Conservation (phyloP, 768 basidiomycete species). For the Lactifluus echinatus region DNA sequence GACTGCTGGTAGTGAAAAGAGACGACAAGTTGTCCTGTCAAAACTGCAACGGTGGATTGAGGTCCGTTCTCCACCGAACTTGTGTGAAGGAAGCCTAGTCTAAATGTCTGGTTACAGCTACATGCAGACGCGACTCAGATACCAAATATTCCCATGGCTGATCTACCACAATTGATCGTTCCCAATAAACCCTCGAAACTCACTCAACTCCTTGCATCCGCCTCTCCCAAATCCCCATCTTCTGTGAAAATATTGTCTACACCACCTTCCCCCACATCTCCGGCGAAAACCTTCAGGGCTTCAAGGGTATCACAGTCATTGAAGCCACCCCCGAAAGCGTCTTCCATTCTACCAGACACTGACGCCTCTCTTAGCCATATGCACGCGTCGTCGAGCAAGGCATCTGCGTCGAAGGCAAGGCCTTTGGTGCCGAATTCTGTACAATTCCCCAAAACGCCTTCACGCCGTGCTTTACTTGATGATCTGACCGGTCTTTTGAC, state of each 20-base stretch:
- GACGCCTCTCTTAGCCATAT: slow-evolving; percentile 43
- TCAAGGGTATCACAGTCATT: slow-evolving; percentile 29
- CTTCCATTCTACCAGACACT: slow-evolving; percentile 28
- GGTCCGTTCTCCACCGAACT: slow-evolving; percentile 32
- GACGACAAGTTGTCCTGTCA: slow-evolving; percentile 45
- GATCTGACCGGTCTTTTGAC: slow-evolving; percentile 32
- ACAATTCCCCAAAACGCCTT: slow-evolving; percentile 57
- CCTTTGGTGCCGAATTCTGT: slow-evolving; percentile 42
- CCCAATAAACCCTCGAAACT: slow-evolving; percentile 53
- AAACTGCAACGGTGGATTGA: slow-evolving; percentile 61
- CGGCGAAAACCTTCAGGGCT: slow-evolving; percentile 27
- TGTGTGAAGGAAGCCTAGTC: not conserved
- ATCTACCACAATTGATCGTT: slow-evolving; percentile 50
- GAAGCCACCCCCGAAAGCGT: slow-evolving; percentile 27
- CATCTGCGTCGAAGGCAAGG: slow-evolving; percentile 18
- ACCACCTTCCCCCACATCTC: slow-evolving; percentile 27
- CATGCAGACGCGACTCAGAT: slow-evolving; percentile 36
- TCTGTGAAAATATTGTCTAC: slow-evolving; percentile 27
- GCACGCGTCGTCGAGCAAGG: slow-evolving; percentile 26
- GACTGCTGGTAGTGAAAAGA: slow-evolving; percentile 57
- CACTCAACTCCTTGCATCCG: slow-evolving; percentile 61
- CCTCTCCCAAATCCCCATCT: slow-evolving; percentile 51
- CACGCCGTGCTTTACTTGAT: slow-evolving; percentile 31
- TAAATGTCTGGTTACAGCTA: slow-evolving; percentile 34
- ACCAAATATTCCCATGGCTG: slow-evolving; percentile 55